A percentile compares a stretch with the other conserved stretches of the same genome.
phyloP scores from a whole-genome alignment of 2,329 filamentous ascomycete genomes.

The Ceratocystis diversiconidia region DNA sequence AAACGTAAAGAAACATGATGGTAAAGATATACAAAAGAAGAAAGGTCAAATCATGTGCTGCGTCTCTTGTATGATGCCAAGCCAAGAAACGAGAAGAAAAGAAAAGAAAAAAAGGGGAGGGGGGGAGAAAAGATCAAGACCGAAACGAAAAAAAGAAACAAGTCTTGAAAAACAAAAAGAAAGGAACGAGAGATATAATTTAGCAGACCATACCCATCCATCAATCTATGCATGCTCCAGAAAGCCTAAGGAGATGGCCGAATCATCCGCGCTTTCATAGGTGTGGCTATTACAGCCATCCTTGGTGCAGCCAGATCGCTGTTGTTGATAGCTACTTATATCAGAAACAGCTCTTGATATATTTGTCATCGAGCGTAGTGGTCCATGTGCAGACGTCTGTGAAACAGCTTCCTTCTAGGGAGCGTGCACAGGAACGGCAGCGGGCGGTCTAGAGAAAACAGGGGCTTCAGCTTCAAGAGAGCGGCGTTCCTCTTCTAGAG shows the following conservation, averaged over 20 bases:
- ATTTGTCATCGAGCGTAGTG: neutral
- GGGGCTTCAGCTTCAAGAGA: conserved; percentile 13
- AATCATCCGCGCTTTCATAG: neutral
- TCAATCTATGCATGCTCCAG: neutral
- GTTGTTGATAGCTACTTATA: neutral
- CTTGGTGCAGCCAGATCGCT: neutral
- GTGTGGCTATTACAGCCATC: neutral
- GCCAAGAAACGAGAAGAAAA: neutral
- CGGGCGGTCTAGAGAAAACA: conserved; percentile 11
- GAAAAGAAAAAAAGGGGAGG: neutral
- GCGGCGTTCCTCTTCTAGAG: conserved; percentile 16
- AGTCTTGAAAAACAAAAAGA: neutral
- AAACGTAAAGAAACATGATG: neutral
- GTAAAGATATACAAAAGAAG: conserved; percentile 8
- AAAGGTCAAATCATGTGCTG: neutral
- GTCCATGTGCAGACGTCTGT: neutral
- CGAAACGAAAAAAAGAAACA: neutral
- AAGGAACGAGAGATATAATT: neutral
- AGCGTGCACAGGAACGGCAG: conserved; percentile 16
- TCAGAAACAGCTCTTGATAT: neutral
- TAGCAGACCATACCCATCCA: neutral
- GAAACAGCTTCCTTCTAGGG: conserved; percentile 16
- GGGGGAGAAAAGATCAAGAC: neutral
- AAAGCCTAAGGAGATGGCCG: neutral
- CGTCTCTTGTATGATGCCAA: neutral